Conservation (phyloP, 768 basidiomycete genomes). For the Auricularia auricula-judae region DNA sequence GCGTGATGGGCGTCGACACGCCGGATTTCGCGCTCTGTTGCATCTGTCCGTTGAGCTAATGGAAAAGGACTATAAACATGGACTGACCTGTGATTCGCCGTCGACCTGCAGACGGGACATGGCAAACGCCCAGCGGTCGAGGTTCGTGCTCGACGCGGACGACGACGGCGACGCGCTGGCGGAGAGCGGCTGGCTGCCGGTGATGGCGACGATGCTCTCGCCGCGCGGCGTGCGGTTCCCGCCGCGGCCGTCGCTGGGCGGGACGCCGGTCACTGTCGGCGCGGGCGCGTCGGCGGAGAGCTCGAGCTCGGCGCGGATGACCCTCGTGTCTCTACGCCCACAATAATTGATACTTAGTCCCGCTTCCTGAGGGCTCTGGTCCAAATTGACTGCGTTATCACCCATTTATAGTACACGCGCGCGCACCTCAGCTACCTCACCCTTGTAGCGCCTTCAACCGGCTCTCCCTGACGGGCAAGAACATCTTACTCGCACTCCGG, state of each 20-base stretch:
- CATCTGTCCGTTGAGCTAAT: background rate
- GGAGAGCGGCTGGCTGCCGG: slow-evolving; percentile 84
- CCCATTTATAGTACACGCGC: too few relatives aligned
- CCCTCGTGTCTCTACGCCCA: slow-evolving; percentile 15
- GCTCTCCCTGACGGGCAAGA: background rate
- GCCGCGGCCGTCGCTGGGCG: slow-evolving; percentile 83
- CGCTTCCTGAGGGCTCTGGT: too few relatives aligned
- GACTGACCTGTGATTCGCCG: background rate
- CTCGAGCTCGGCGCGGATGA: slow-evolving; percentile 76
- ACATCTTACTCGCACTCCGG: background rate
- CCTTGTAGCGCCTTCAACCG: too few relatives aligned
- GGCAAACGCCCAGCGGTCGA: slow-evolving; percentile 84
- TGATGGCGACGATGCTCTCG: slow-evolving; percentile 62
- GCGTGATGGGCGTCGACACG: background rate
- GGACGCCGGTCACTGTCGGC: slow-evolving; percentile 68
- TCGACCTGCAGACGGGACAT: slow-evolving; percentile 75
- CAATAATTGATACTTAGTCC: too few relatives aligned
- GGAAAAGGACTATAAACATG: background rate
- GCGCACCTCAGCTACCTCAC: too few relatives aligned
- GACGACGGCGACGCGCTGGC: slow-evolving; percentile 63
- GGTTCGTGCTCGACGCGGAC: slow-evolving; percentile 39
- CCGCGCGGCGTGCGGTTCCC: slow-evolving; percentile 91
- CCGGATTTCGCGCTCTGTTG: background rate
- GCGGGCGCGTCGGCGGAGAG: slow-evolving; percentile 33
- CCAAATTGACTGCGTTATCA: too few relatives aligned